Evolutionary conservation across 306 rosid genomes (phyloP).

Genomic region (Canavalia gladiata): DNA sequence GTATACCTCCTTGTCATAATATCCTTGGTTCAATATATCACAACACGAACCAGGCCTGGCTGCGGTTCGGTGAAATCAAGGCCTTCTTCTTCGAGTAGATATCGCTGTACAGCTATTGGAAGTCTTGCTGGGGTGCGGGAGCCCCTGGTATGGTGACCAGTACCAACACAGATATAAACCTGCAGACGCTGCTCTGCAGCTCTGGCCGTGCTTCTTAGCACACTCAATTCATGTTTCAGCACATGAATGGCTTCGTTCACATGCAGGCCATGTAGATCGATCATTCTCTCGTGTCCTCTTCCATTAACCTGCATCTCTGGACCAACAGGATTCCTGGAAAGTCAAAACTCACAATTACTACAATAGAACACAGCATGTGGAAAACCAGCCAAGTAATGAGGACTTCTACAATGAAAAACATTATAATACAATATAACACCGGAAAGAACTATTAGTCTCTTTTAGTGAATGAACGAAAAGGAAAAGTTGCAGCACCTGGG

Average conservation of each 20-base stretch:
- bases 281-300: slow-evolving; percentile 88
- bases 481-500: slow-evolving; percentile 1
- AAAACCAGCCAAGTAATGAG: neutral
- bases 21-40: slow-evolving; percentile 71
- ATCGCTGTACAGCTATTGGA: slow-evolving; percentile 86
- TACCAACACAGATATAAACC: slow-evolving; percentile 90
- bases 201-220: slow-evolving; percentile 84
- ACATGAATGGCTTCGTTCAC: slow-evolving; percentile 89
- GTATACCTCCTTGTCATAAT: slow-evolving; percentile 64
- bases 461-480: neutral
- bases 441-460: slow-evolving; percentile 1
- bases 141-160: slow-evolving; percentile 96
- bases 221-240: slow-evolving; percentile 81
- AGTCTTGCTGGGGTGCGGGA: slow-evolving; percentile 92
- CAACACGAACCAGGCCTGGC: slow-evolving; percentile 88
- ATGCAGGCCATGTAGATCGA: slow-evolving; percentile 92
- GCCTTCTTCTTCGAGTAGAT: slow-evolving; percentile 94
- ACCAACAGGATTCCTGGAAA: slow-evolving; percentile 77
- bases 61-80: slow-evolving; percentile 88
- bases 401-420: neutral
- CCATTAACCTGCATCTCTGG: slow-evolving; percentile 83
- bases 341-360: slow-evolving; percentile 30
- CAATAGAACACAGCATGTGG: slow-evolving; percentile 18
- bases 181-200: slow-evolving; percentile 81
- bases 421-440: slow-evolving; percentile 3